Evolutionary conservation across 176 grass and related monocot genomes (phyloP).

Genomic region (Chrysopogon serrulatus): DNA sequence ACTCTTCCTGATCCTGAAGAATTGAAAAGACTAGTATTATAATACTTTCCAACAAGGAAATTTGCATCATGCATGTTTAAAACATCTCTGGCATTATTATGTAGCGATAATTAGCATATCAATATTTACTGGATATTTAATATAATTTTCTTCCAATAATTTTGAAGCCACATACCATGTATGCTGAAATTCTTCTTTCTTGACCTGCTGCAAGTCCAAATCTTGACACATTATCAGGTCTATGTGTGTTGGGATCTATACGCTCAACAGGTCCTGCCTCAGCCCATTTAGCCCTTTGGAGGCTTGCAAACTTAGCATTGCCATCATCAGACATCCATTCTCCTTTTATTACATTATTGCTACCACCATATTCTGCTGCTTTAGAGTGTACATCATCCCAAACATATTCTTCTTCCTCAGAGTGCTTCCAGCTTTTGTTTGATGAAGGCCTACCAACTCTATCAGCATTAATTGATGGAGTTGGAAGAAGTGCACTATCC

Average conservation of each 20-base stretch:
- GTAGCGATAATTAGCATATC: constrained; percentile 5
- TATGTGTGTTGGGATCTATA: constrained; percentile 29
- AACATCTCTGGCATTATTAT: neutral
- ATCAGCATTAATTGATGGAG: constrained; percentile 39
- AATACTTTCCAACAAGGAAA: neutral
- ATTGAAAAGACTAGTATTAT: neutral
- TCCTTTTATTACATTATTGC: constrained; percentile 49
- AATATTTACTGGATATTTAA: neutral
- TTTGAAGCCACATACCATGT: constrained; percentile 51
- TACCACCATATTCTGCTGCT: constrained; percentile 35
- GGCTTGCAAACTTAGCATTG: constrained; percentile 39
- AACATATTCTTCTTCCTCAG: constrained; percentile 94
- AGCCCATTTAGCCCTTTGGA: constrained; percentile 56
- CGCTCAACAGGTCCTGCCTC: constrained; percentile 25
- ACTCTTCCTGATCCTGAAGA: constrained; percentile 58
- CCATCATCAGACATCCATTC: constrained; percentile 45
- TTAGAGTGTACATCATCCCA: constrained; percentile 78
- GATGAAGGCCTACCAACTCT: constrained; percentile 49
- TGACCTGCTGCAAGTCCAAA: constrained; percentile 34
- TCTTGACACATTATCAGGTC: constrained; percentile 36
- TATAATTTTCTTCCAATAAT: neutral
- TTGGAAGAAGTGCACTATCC: constrained; percentile 39
- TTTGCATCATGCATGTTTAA: neutral
- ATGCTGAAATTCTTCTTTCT: constrained; percentile 37
- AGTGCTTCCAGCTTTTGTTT: constrained; percentile 84